A percentile compares a stretch with the other conserved stretches of the same genome.
phyloP scores from a whole-genome alignment of 371 early-diverging fungal genomes.

The Syncephalis plumigaleata region DNA sequence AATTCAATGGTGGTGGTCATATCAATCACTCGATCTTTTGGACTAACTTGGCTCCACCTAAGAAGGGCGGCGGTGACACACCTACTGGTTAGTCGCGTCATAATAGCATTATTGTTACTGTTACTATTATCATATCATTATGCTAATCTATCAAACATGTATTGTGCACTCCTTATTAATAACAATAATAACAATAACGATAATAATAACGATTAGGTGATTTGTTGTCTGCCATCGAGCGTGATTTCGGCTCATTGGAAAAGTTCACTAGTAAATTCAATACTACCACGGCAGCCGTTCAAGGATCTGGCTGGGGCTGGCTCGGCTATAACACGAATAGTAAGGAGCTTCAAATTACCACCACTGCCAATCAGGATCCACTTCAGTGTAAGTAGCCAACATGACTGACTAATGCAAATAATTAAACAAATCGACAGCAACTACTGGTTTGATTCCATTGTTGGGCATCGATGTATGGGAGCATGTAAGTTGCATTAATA shows the following conservation, averaged over 20 bases:
- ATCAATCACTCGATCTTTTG: conserved; percentile 97
- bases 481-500: conserved; percentile 62
- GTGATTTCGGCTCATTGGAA: conserved; percentile 80
- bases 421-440: background rate
- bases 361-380: conserved; percentile 92
- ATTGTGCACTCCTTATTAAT: too few species aligned
- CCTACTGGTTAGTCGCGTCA: conserved; percentile 39
- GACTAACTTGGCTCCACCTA: conserved; percentile 78
- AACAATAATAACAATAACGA: background rate
- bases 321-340: conserved; percentile 69
- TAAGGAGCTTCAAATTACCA: conserved; percentile 69
- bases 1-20: conserved; percentile 96
- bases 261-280: conserved; percentile 67
- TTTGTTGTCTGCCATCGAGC: conserved; percentile 53
- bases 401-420: background rate
- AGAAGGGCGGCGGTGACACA: conserved; percentile 53
- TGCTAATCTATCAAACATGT: too few species aligned
- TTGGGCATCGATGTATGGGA: conserved; percentile 98
- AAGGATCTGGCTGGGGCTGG: conserved; percentile 99
- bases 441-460: conserved; percentile 53
- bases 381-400: conserved; percentile 22
- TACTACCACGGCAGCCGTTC: conserved; percentile 66
- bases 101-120: background rate
- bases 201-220: conserved; percentile 10
- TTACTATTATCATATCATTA: too few species aligned